A percentile compares a stretch with the other conserved stretches of the same genome.
phyloP scores from a whole-genome alignment of 2,329 filamentous ascomycete species.

The Phyllosticta citriasiana region DNA sequence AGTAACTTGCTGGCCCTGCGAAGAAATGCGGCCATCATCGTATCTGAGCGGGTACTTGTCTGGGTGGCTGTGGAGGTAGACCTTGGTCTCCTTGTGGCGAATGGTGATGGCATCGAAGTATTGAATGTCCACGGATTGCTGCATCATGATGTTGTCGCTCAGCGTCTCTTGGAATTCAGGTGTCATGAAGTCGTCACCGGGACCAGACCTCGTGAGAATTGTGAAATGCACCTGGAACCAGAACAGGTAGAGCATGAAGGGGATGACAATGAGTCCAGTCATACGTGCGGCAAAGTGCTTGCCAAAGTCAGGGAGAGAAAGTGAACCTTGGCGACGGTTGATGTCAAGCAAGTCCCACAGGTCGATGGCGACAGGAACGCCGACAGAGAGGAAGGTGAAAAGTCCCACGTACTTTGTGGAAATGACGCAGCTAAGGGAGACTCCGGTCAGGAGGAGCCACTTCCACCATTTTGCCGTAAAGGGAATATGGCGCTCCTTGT shows the following conservation, averaged over 20 bases:
- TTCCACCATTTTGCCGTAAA: slow-evolving; percentile 99
- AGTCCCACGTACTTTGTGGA: slow-evolving; percentile 96
- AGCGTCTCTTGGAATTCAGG: slow-evolving; percentile 97
- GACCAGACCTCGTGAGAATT: slow-evolving; percentile 77
- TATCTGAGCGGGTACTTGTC: slow-evolving; percentile 89
- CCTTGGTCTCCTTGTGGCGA: slow-evolving; percentile 94
- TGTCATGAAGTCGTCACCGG: slow-evolving; percentile 97
- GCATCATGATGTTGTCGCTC: slow-evolving; percentile 86
- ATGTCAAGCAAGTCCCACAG: slow-evolving; percentile 91
- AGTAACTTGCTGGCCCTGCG: slow-evolving; percentile 93
- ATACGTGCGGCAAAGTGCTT: slow-evolving; percentile 85
- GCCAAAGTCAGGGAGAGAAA: slow-evolving; percentile 67
- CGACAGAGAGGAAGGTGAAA: slow-evolving; percentile 96
- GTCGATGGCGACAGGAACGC: slow-evolving; percentile 85
- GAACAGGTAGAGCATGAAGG: slow-evolving; percentile 97
- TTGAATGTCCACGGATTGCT: slow-evolving; percentile 74
- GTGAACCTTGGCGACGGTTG: slow-evolving; percentile 70
- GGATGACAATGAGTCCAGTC: slow-evolving; percentile 78
- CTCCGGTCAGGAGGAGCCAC: slow-evolving; percentile 91
- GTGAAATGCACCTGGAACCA: slow-evolving; percentile 99
- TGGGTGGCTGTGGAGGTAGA: slow-evolving; percentile 86
- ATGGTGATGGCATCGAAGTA: slow-evolving; percentile 85
- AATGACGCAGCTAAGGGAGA: slow-evolving; percentile 92
- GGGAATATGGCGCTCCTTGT: slow-evolving; percentile 81
- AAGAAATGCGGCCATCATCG: slow-evolving; percentile 93